These are phyloP conservation scores for Thecaphora thlaspeos DNA, from an alignment of 1,284 basidiomycete genomes.

Conservation along the genomic window DNA sequence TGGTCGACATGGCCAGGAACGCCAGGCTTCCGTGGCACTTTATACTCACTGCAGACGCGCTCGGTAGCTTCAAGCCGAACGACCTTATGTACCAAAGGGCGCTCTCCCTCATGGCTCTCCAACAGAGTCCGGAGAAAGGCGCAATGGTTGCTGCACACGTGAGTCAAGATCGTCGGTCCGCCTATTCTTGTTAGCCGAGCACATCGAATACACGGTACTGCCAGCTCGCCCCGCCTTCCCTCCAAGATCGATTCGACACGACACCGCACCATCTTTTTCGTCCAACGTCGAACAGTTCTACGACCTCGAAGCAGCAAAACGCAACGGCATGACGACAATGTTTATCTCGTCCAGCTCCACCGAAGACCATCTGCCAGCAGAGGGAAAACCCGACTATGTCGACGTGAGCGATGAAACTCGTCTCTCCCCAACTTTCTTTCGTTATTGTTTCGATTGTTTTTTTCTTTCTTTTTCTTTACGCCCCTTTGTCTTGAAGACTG, in stretches of 20 bases:
- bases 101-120: slow-evolving; percentile 14
- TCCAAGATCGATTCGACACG: too few species aligned
- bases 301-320: slow-evolving; percentile 24
- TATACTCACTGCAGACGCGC: slow-evolving; percentile 14
- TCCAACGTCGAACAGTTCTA: slow-evolving; percentile 7
- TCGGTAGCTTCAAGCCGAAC: slow-evolving; percentile 25
- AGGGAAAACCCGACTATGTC: slow-evolving; percentile 21
- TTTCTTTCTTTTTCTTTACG: too few species aligned
- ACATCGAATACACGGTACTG: too few species aligned
- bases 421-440: too few species aligned
- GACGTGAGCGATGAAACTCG: too few species aligned
- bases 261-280: too few species aligned
- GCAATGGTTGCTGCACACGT: slow-evolving; percentile 26
- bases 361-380: slow-evolving; percentile 12
- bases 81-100: slow-evolving; percentile 12
- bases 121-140: slow-evolving; percentile 3
- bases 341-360: slow-evolving; percentile 20
- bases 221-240: background rate
- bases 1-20: slow-evolving; percentile 24
- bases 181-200: too few species aligned
- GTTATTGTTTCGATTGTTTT: too few species aligned
- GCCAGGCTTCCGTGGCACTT: slow-evolving; percentile 21
- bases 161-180: too few species aligned
- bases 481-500: too few species aligned
- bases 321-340: slow-evolving; percentile 22